phyloP scores from a whole-genome alignment of 441 rosid species.

The Jatropha multifida region DNA sequence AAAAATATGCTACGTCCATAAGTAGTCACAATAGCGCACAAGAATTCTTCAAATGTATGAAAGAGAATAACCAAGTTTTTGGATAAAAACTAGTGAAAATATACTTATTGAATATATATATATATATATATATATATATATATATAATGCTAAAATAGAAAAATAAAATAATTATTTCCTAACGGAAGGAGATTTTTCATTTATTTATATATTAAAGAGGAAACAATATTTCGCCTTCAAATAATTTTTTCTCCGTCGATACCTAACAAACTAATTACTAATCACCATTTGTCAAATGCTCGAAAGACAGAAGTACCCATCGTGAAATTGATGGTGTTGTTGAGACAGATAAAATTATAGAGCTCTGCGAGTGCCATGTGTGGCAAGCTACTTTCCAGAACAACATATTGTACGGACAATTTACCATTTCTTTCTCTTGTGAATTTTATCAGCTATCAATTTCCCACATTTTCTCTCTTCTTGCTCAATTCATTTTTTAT shows the following conservation, averaged over 20 bases:
- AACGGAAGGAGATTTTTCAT: too few relatives aligned
- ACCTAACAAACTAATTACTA: not conserved
- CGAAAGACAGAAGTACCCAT: not conserved
- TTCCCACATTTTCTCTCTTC: constrained; percentile 1
- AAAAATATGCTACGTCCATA: too few relatives aligned
- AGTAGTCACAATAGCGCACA: too few relatives aligned
- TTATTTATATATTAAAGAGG: not conserved
- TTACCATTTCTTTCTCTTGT: not conserved
- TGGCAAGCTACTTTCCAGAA: constrained; percentile 16
- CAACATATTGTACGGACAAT: not conserved
- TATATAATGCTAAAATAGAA: too few relatives aligned
- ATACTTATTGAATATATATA: too few relatives aligned
- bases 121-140: too few relatives aligned
- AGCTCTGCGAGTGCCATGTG: not conserved
- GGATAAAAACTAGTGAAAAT: too few relatives aligned
- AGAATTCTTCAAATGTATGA: too few relatives aligned
- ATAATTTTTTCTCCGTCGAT: too few relatives aligned
- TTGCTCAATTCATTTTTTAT: constrained; percentile 7
- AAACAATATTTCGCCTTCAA: too few relatives aligned
- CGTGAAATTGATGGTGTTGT: not conserved
- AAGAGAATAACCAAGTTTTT: too few relatives aligned
- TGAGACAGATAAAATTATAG: not conserved
- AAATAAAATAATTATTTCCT: too few relatives aligned
- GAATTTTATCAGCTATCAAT: not conserved
- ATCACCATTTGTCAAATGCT: not conserved